Base-by-base conservation (phyloP, 129 eudicot species). In the Chrysanthemum seticuspe region DNA sequence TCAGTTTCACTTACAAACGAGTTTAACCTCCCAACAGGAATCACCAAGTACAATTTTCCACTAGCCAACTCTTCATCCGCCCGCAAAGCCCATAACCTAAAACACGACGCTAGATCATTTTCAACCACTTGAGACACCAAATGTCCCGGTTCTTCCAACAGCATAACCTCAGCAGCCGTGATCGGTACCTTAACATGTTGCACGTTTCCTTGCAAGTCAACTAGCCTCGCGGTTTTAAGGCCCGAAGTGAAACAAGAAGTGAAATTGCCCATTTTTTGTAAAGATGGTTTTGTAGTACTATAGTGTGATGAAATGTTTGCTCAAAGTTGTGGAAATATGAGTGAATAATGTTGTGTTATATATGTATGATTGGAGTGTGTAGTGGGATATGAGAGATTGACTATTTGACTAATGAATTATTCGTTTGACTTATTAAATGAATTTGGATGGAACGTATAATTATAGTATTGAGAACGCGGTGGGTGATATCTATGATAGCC, bases 151-250 rank as follows among this genome's bases (percentile, higher is more conserved):
- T 84, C 76, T 54, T 86, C 86, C 2, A 64, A 23, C 4, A 87
- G 62, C 92, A 87, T 87, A 53, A 87, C 53, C 75, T 87, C 89
- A 0, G 85, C 92, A 0, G 81, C 89, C 16, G 87, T 82, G 29
- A 65, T 64, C 13, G 92, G 89, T 6, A 59, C 25, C 29, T 74
- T 71, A 1, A 87, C 6, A 0, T 19, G 15, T 11, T 51, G 72
- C 13, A 69, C 3, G 8, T 65, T 77, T 48, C 85, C 87, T 6
- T 74, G 13, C 10, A 68, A 64, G 54, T 84, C 83, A 12, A 82
- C 47, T 7, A 84, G 65, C 58, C 18, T 87, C 5, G 89, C 83
- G 4, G 56, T 71, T 69, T 78, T 53, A 55, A 27, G 34, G 6
- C 62, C 48, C 0, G 13, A 5, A 58, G 2, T 3, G 68, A 70